phyloP scores from a whole-genome alignment of 495 filamentous ascomycete genomes.

The Stereocaulon alpinum region DNA sequence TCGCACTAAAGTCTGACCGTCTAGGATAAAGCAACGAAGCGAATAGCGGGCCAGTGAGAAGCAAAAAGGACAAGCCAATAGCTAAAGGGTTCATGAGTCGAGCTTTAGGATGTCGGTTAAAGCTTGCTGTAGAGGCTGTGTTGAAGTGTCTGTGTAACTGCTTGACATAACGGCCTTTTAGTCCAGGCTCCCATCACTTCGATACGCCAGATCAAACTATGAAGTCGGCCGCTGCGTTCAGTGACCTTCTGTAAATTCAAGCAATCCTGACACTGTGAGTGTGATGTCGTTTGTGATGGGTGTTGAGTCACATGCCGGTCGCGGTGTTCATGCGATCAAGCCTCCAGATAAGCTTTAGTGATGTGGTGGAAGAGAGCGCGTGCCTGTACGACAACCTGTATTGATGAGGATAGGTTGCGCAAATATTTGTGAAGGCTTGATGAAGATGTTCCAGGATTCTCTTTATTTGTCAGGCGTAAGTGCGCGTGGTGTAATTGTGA shows the following conservation, averaged over 20 bases:
- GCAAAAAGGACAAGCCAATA: neutral
- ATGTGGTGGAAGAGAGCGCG: neutral
- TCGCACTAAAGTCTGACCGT: neutral
- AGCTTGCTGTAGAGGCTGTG: neutral
- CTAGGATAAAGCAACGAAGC: neutral
- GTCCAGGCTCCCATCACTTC: slow-evolving; percentile 3
- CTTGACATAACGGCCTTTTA: neutral
- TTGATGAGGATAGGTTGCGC: neutral
- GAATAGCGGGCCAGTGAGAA: neutral
- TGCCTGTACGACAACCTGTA: neutral
- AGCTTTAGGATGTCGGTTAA: neutral
- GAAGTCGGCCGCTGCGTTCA: neutral
- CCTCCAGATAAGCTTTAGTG: neutral
- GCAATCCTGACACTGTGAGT: neutral
- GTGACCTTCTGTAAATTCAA: neutral
- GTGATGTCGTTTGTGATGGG: neutral
- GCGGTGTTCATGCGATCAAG: neutral
- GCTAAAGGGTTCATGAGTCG: neutral
- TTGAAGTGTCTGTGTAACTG: neutral
- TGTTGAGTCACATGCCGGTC: slow-evolving; percentile 3
- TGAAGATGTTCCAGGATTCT: neutral
- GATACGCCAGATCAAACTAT: too few species aligned
- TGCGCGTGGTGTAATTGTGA: too few species aligned
- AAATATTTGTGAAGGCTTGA: neutral
- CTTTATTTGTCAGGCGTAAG: too few species aligned